Conservation (phyloP, 768 basidiomycete genomes). For the Lyophyllum decastes region DNA sequence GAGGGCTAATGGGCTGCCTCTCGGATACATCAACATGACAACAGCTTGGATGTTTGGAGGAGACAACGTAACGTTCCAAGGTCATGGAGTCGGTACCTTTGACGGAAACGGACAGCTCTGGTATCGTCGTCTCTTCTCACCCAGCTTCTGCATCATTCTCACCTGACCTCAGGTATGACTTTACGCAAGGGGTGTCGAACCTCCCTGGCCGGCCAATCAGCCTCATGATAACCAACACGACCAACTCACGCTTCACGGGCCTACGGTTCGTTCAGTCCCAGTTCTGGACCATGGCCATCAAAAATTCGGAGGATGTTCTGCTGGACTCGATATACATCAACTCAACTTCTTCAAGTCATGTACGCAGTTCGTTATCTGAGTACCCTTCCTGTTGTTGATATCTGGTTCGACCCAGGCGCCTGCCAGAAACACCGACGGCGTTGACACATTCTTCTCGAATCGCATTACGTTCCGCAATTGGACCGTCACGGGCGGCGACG, state of each 20-base stretch:
- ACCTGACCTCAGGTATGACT: constrained; percentile 30
- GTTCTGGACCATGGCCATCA: constrained; percentile 42
- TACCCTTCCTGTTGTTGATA: neutral
- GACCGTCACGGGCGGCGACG: constrained; percentile 39
- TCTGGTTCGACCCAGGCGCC: constrained; percentile 17
- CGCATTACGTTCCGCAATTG: constrained; percentile 38
- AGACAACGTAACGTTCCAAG: constrained; percentile 25
- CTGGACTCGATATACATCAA: constrained; percentile 41
- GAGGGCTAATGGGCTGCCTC: constrained; percentile 31
- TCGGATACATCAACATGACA: constrained; percentile 38
- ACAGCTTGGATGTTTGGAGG: constrained; percentile 40
- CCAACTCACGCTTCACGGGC: constrained; percentile 33
- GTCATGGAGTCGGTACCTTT: constrained; percentile 36
- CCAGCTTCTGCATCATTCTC: neutral
- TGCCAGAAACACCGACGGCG: constrained; percentile 38
- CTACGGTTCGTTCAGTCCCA: constrained; percentile 41
- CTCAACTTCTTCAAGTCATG: constrained; percentile 34
- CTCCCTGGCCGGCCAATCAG: constrained; percentile 37
- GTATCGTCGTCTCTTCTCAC: constrained; percentile 13
- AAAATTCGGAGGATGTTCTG: constrained; percentile 33
- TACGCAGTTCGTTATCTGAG: constrained; percentile 7
- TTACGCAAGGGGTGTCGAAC: constrained; percentile 37
- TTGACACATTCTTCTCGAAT: constrained; percentile 37
- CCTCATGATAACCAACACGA: constrained; percentile 36
- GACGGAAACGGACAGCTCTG: constrained; percentile 44